A percentile compares a stretch with the other conserved stretches of the same genome.
Evolutionary conservation across 306 rosid species (phyloP).

Genomic region (Glycyrrhiza uralensis): DNA sequence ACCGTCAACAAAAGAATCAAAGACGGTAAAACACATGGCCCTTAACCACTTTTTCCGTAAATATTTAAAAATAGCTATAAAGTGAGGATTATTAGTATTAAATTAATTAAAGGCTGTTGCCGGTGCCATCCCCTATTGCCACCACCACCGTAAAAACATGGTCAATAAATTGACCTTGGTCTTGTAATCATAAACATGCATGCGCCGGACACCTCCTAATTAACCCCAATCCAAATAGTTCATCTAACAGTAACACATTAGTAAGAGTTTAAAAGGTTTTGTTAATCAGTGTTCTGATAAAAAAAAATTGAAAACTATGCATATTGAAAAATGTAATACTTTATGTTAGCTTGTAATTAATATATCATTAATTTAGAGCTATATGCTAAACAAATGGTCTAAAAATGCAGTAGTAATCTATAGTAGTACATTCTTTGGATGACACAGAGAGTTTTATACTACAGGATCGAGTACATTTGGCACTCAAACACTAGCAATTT

Average conservation of each 20-base stretch:
- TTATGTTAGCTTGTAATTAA: no score
- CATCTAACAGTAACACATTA: not conserved
- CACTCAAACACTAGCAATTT: no score
- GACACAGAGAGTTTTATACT: no score
- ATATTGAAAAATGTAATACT: no score
- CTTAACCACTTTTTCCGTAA: conserved; percentile 26
- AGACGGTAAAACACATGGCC: conserved; percentile 75
- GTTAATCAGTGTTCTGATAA: no score
- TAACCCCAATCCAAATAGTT: not conserved
- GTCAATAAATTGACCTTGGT: conserved; percentile 17
- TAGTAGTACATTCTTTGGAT: no score
- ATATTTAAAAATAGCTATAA: not conserved
- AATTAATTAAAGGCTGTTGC: not conserved
- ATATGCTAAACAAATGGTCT: no score
- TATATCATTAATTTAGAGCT: no score
- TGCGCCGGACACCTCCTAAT: not conserved
- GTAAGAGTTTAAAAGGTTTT: no score
- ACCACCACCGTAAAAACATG: conserved; percentile 10
- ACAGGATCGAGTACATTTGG: no score
- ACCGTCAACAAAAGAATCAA: conserved; percentile 84
- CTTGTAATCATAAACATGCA: not conserved
- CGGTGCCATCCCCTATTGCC: conserved; percentile 33
- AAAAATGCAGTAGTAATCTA: no score
- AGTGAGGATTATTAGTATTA: not conserved
- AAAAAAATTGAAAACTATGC: no score